Evolutionary conservation across 345 rosid genomes (phyloP).

Genomic region (Eucalyptus urophylla): DNA sequence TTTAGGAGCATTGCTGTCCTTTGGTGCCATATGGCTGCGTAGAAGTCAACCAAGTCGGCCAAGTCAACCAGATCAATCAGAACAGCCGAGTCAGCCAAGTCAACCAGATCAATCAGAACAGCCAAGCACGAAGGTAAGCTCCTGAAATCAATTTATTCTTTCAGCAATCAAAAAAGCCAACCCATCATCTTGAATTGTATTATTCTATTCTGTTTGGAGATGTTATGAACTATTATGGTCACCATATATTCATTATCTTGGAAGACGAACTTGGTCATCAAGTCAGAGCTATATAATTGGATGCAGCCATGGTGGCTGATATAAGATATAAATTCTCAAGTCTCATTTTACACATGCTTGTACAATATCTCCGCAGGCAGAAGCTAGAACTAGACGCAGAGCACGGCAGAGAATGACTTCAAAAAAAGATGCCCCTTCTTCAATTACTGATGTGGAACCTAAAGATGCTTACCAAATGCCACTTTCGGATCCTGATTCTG

Average conservation of each 20-base stretch:
- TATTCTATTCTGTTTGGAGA: background rate
- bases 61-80: conserved; percentile 5
- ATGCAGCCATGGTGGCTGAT: background rate
- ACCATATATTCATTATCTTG: background rate
- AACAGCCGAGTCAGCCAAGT: background rate
- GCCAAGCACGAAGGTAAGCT: background rate
- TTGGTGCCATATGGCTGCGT: conserved; percentile 53
- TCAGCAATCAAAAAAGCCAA: background rate
- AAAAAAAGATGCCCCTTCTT: conserved; percentile 29
- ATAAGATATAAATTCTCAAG: background rate
- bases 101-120: background rate
- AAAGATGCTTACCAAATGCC: conserved; percentile 60
- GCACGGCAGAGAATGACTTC: conserved; percentile 9
- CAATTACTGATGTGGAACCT: conserved; percentile 65
- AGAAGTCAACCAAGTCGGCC: conserved; percentile 41
- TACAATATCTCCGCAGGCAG: conserved; percentile 24
- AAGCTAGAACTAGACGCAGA: conserved; percentile 13
- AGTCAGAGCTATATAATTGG: background rate
- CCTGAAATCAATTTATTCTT: background rate
- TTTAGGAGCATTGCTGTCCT: conserved; percentile 62
- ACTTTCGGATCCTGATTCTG: conserved; percentile 54
- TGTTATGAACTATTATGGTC: background rate
- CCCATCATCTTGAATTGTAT: background rate
- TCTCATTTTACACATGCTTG: background rate
- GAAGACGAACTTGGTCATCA: background rate